Percentiles rank a stretch among this genome's conserved stretches.
phyloP scores from a whole-genome alignment of 345 rosid species.

The Citrus mangshanensis region DNA sequence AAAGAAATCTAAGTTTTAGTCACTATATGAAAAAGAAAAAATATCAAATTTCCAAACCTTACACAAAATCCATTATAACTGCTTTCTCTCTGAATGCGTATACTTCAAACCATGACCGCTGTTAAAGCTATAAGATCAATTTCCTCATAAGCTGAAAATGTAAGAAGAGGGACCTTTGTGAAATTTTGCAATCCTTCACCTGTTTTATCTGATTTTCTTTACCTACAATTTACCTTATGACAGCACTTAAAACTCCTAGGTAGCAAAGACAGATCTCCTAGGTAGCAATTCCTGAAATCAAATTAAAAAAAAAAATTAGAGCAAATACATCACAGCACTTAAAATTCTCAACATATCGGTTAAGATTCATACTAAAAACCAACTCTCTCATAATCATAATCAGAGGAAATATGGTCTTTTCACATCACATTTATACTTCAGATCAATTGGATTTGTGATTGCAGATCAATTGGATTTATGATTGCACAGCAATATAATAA shows the following conservation, averaged over 20 bases:
- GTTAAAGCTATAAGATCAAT: constrained; percentile 39
- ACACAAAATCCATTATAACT: constrained; percentile 39
- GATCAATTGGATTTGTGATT: background rate
- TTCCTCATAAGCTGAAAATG: constrained; percentile 30
- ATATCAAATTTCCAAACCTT: constrained; percentile 48
- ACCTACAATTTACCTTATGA: constrained; percentile 40
- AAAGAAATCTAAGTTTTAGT: constrained; percentile 38
- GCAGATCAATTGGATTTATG: background rate
- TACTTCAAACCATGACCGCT: constrained; percentile 37
- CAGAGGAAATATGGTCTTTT: background rate
- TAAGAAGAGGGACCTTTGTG: constrained; percentile 29
- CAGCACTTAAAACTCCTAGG: background rate
- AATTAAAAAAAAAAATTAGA: background rate
- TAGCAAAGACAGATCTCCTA: constrained; percentile 50
- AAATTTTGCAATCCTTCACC: constrained; percentile 39
- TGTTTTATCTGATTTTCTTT: constrained; percentile 28
- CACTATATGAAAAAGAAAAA: constrained; percentile 17
- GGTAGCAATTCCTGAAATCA: constrained; percentile 63
- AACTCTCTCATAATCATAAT: background rate
- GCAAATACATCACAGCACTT: constrained; percentile 2
- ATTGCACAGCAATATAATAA: background rate
- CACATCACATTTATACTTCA: background rate
- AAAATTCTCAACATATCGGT: background rate
- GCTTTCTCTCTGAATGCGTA: constrained; percentile 37
- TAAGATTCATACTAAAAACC: background rate